Conservation (phyloP, 2,329 filamentous ascomycete species). For the Dactylellina sp. region DNA sequence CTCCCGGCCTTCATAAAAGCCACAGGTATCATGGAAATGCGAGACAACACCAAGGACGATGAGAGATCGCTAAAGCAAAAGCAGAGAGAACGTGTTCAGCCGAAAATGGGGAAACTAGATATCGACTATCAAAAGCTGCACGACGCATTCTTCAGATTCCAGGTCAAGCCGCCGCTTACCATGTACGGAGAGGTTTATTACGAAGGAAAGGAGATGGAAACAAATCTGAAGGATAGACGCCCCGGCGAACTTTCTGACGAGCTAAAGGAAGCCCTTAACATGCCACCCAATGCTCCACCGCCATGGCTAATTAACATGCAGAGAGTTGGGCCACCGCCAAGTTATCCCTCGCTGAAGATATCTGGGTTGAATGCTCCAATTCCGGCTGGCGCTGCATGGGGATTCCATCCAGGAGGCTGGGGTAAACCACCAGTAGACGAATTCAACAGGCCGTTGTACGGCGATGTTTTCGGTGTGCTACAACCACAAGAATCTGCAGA, state of each 20-base stretch:
- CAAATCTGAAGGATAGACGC: conserved; percentile 88
- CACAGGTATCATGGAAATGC: conserved; percentile 97
- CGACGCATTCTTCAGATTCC: conserved; percentile 97
- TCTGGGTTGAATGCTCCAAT: conserved; percentile 93
- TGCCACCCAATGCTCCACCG: conserved; percentile 90
- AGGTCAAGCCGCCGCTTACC: conserved; percentile 93
- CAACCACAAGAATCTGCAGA: conserved; percentile 72
- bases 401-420: conserved; percentile 93
- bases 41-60: conserved; percentile 96
- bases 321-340: conserved; percentile 89
- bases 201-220: conserved; percentile 98
- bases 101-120: conserved; percentile 96
- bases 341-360: conserved; percentile 94
- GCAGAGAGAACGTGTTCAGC: conserved; percentile 90
- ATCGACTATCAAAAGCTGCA: conserved; percentile 99
- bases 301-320: conserved; percentile 99
- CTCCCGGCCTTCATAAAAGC: conserved; percentile 97
- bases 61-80: conserved; percentile 93
- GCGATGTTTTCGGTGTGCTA: conserved; percentile 89
- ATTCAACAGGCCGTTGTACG: conserved; percentile 88
- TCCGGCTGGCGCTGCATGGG: conserved; percentile 89
- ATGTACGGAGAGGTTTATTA: conserved; percentile 99
- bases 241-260: conserved; percentile 90
- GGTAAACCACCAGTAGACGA: conserved; percentile 96
- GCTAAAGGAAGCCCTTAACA: conserved; percentile 90